A percentile compares a stretch with the other conserved stretches of the same genome.
These are phyloP conservation scores for Colletotrichum sp. DNA, from an alignment of 2,329 filamentous ascomycete genomes.

Conservation along the genomic window DNA sequence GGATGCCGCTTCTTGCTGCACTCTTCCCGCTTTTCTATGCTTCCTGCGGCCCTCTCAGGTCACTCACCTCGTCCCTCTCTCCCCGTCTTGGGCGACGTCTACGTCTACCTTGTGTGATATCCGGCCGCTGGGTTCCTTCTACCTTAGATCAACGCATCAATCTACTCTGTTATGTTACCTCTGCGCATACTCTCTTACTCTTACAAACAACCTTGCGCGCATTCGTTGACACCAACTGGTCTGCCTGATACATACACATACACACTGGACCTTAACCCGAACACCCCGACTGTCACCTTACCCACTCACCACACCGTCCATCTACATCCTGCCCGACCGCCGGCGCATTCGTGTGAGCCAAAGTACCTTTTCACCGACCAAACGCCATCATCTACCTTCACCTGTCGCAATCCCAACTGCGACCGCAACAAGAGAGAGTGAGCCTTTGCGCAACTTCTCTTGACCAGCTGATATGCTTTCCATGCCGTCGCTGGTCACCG, in stretches of 20 bases:
- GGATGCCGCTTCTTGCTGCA: conserved; percentile 6
- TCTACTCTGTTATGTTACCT: background rate
- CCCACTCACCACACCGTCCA: background rate
- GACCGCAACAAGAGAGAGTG: background rate
- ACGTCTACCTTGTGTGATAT: background rate
- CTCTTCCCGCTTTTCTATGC: conserved; percentile 15
- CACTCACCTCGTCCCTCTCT: background rate
- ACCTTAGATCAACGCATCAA: conserved; percentile 11
- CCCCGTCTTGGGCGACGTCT: background rate
- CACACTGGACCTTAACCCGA: background rate
- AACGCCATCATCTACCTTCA: background rate
- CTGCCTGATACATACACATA: background rate
- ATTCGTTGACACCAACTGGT: background rate
- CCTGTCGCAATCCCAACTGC: conserved; percentile 12
- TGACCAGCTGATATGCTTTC: conserved; percentile 27
- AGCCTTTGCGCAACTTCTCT: background rate
- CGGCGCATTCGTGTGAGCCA: background rate
- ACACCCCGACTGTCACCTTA: background rate
- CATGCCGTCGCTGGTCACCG: conserved; percentile 65
- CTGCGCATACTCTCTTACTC: background rate
- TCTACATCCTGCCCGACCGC: background rate
- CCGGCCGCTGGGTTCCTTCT: background rate
- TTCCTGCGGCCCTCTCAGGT: conserved; percentile 2
- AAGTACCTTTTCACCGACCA: background rate
- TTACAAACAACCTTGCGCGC: background rate